Conservation (phyloP, 306 rosid genomes). For the Casuarina cunninghamiana region DNA sequence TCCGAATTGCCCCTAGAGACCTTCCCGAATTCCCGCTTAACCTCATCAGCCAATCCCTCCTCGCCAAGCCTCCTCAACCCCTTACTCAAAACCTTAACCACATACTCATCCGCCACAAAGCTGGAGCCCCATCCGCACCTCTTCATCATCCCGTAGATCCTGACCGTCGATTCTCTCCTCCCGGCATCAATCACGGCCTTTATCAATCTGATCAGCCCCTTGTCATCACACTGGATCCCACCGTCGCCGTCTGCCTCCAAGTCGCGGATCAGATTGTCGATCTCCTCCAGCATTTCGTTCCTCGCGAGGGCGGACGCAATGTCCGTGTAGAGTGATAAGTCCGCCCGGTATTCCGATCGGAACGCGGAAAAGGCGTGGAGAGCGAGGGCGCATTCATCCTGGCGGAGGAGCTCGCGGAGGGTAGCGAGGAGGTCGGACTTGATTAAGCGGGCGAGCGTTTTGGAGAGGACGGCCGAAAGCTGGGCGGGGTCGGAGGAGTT, state of each 20-base stretch:
- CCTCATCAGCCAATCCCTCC: constrained; percentile 38
- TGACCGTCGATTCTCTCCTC: constrained; percentile 71
- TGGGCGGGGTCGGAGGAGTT: constrained; percentile 53
- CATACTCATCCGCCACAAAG: constrained; percentile 54
- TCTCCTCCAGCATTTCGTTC: constrained; percentile 46
- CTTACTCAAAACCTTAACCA: constrained; percentile 58
- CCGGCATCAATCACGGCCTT: constrained; percentile 61
- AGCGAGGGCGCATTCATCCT: constrained; percentile 65
- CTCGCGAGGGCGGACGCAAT: constrained; percentile 45
- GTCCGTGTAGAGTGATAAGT: constrained; percentile 53
- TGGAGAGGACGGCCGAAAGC: constrained; percentile 34
- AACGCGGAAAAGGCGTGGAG: constrained; percentile 60
- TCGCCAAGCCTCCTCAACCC: constrained; percentile 70
- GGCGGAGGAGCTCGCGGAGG: constrained; percentile 80
- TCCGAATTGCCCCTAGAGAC: constrained; percentile 30
- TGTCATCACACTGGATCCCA: constrained; percentile 45
- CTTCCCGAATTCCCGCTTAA: constrained; percentile 35
- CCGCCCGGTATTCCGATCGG: constrained; percentile 70
- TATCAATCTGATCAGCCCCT: constrained; percentile 57
- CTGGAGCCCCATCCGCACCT: constrained; percentile 54
- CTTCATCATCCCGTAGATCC: constrained; percentile 71
- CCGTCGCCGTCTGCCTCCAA: constrained; percentile 31
- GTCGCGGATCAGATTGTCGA: constrained; percentile 62
- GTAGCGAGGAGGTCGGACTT: constrained; percentile 76
- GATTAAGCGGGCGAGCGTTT: constrained; percentile 64